Base-by-base conservation (phyloP, 129 eudicot genomes). In the Tagetes erecta region DNA sequence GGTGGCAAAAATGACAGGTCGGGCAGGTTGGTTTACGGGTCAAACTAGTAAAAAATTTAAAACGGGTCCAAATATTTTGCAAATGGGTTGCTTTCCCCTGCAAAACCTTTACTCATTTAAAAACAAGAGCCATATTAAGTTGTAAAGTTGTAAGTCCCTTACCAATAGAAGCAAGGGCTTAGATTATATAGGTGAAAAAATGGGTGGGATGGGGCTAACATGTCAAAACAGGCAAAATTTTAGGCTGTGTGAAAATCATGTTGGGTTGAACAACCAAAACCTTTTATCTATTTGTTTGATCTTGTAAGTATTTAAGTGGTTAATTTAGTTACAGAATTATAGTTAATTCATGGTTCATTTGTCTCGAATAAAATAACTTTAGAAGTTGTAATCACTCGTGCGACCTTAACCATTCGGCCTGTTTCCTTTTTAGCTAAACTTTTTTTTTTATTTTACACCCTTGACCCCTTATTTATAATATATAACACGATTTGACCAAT, bases 191-290 rank as follows among this genome's bases (percentile, higher is more conserved):
- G 59, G 73, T 31, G 59, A 49, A 44, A 46, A 1, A 68, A 45
- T 45, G 41, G 35, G 35, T 34, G 58, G 46, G 59, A 47, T 53
- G 34, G 36, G 41, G 10, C 6, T 67, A 67, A 45, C 58, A 50
- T 6, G 35, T 35, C 62, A 50, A 68, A 69, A 13, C 13, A 40
- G 11, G 47, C 36, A 50, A 33, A 12, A 33, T 11, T 47, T 46
- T 47, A 11, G 45, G 51, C 36, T 30, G 11, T 50, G 34, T 65
- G 58, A 14, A 52, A 52, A 40, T 2, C 35, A 10, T 44, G 50
- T 14, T 67, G 71, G 38, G 55, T 67, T 67, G 39, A 55, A 55
- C 71, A 67, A 44, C 38, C 53, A 44, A 44, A 14, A 44, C 37
- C 8, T 42, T 42, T 41, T 66, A 9, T 27, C 38, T 53, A 66